Evolutionary conservation across 306 rosid genomes (phyloP).

Genomic region (Vigna nakashimae): DNA sequence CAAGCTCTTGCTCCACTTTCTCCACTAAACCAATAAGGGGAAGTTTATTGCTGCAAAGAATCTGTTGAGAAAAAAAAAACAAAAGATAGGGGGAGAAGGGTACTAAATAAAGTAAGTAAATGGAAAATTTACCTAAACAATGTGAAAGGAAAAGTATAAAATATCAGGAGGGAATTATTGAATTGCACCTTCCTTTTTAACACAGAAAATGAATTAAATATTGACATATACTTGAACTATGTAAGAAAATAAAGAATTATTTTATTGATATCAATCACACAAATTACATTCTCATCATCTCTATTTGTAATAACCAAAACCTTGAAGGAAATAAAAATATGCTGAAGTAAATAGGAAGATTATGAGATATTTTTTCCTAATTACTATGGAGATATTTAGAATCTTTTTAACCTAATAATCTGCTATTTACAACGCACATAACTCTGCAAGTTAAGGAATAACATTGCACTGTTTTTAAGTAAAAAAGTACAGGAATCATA

Average conservation of each 20-base stretch:
- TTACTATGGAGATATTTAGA: too few relatives aligned
- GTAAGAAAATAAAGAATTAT: too few relatives aligned
- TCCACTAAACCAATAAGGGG: conserved; percentile 91
- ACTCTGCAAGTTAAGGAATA: conserved; percentile 30
- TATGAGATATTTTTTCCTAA: too few relatives aligned
- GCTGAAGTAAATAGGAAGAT: too few relatives aligned
- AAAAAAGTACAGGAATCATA: conserved; percentile 20
- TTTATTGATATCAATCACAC: too few relatives aligned
- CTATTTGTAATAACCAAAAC: too few relatives aligned
- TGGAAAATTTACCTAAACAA: not conserved
- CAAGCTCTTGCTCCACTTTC: conserved; percentile 98
- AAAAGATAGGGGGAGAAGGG: not conserved
- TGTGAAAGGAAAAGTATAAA: conserved; percentile 25
- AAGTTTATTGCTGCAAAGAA: conserved; percentile 86
- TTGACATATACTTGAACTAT: not conserved
- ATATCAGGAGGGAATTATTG: conserved; percentile 23
- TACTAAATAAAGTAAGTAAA: conserved; percentile 16
- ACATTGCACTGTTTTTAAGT: conserved; percentile 18
- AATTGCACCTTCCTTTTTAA: conserved; percentile 24
- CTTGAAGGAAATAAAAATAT: too few relatives aligned
- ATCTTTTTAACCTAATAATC: too few relatives aligned
- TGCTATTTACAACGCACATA: not conserved
- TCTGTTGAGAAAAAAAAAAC: conserved; percentile 53
- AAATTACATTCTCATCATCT: too few relatives aligned
- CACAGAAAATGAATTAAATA: conserved; percentile 20